Percentiles rank a stretch among this genome's conserved stretches.
Evolutionary conservation across 305 asterid genomes (phyloP).

Genomic region (Fraxinus ornus): DNA sequence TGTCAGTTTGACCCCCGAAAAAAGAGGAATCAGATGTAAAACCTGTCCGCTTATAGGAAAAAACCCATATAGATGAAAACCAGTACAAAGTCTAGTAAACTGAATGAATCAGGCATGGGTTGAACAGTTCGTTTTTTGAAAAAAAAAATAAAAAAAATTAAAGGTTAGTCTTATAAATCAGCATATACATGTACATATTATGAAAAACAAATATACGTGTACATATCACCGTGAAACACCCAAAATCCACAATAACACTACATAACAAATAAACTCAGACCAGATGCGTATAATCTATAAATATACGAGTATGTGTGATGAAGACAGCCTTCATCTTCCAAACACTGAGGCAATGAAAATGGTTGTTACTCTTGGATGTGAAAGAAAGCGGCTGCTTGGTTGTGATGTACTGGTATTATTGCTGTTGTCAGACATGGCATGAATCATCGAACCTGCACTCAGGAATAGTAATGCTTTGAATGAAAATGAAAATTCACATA

Average conservation of each 20-base stretch:
- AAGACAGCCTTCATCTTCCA: not conserved
- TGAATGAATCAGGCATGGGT: not conserved
- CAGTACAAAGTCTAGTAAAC: not conserved
- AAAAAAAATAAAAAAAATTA: not conserved
- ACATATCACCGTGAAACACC: not conserved
- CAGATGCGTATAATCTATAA: not conserved
- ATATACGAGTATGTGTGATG: not conserved
- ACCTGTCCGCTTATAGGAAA: not conserved
- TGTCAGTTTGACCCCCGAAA: not conserved
- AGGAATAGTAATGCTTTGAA: no score
- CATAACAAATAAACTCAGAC: not conserved
- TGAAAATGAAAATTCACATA: not conserved
- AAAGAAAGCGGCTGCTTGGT: not conserved
- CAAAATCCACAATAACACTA: not conserved
- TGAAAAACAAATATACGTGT: not conserved
- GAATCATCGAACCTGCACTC: no score
- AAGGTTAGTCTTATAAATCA: not conserved
- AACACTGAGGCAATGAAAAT: not conserved
- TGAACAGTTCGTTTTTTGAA: not conserved
- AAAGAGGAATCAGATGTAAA: not conserved
- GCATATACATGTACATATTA: not conserved
- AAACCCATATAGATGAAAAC: not conserved
- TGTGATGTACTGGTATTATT: not conserved
- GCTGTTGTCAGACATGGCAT: not conserved
- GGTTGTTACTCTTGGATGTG: not conserved